Conservation (phyloP, 768 basidiomycete genomes). For the Russula foetens region DNA sequence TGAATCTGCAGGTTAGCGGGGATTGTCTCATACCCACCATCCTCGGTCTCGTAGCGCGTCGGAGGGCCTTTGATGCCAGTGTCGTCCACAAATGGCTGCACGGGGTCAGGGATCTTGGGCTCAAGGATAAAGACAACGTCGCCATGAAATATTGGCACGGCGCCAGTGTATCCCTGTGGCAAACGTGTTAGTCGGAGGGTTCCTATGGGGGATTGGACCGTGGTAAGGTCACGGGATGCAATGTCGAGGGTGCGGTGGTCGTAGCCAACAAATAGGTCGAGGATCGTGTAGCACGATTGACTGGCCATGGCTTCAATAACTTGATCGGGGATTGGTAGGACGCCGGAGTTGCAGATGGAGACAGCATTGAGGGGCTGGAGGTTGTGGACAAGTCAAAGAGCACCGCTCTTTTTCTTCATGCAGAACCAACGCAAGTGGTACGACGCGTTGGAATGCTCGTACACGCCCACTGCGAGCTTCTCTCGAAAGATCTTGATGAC, state of each 20-base stretch:
- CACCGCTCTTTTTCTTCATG: not conserved
- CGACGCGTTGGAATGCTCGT: conserved; percentile 17
- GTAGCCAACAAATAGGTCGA: no score
- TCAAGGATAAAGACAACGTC: conserved; percentile 32
- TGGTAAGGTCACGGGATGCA: conserved; percentile 21
- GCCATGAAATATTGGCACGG: conserved; percentile 33
- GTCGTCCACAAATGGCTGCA: not conserved
- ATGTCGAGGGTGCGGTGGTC: conserved; percentile 28
- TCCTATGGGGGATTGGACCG: not conserved
- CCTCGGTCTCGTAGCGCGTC: not conserved
- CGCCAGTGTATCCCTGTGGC: conserved; percentile 38
- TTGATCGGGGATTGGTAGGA: conserved; percentile 20
- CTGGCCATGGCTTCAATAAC: conserved; percentile 27
- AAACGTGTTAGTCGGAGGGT: conserved; percentile 26
- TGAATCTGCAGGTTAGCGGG: not conserved
- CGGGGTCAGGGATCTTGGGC: conserved; percentile 31
- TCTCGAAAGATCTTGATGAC: conserved; percentile 29
- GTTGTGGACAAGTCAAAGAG: conserved; percentile 20
- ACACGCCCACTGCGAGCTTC: conserved; percentile 33
- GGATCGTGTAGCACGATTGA: no score
- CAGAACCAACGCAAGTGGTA: not conserved
- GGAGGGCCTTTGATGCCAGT: not conserved
- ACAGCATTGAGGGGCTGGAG: conserved; percentile 24
- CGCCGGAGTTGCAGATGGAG: conserved; percentile 18
- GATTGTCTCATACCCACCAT: not conserved